Percentiles rank a stretch among this genome's conserved stretches.
These are phyloP conservation scores for Claviceps capensis DNA, from an alignment of 2,329 filamentous ascomycete genomes.

Conservation along the genomic window DNA sequence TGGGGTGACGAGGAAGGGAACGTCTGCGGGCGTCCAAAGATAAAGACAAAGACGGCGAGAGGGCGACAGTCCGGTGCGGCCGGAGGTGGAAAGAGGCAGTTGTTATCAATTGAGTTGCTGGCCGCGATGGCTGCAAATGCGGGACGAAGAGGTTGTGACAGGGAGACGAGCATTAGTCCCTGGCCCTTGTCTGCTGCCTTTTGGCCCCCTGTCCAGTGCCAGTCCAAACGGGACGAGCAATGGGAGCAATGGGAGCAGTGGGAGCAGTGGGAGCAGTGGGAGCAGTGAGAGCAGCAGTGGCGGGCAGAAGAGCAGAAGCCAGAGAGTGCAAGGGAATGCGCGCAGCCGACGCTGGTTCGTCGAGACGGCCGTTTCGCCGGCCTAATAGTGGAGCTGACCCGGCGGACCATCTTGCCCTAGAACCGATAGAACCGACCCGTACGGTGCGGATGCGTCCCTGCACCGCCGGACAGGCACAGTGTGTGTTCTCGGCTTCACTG, in stretches of 20 bases:
- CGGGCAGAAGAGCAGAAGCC: conserved; percentile 3
- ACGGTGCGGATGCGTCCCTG: background rate
- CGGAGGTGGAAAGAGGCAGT: background rate
- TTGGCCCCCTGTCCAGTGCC: too few relatives aligned
- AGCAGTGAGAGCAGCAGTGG: background rate
- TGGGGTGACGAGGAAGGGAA: background rate
- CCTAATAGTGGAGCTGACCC: conserved; percentile 39
- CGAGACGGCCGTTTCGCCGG: conserved; percentile 42
- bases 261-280: background rate
- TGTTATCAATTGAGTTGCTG: background rate
- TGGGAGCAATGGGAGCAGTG: background rate
- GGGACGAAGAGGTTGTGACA: too few relatives aligned
- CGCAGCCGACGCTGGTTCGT: conserved; percentile 20
- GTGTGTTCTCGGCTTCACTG: background rate
- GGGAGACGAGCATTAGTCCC: too few relatives aligned
- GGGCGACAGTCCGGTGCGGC: background rate
- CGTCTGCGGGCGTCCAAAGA: background rate
- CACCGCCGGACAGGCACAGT: background rate
- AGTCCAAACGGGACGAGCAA: background rate
- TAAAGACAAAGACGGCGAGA: too few relatives aligned
- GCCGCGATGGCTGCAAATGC: background rate
- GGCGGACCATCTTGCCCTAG: background rate
- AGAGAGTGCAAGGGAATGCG: conserved; percentile 11
- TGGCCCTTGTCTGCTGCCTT: too few relatives aligned
- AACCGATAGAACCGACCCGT: too few relatives aligned